Percentiles rank a stretch among this genome's conserved stretches.
These are phyloP conservation scores for Anthostomella pinea DNA, from an alignment of 2,329 filamentous ascomycete species.

Conservation along the genomic window DNA sequence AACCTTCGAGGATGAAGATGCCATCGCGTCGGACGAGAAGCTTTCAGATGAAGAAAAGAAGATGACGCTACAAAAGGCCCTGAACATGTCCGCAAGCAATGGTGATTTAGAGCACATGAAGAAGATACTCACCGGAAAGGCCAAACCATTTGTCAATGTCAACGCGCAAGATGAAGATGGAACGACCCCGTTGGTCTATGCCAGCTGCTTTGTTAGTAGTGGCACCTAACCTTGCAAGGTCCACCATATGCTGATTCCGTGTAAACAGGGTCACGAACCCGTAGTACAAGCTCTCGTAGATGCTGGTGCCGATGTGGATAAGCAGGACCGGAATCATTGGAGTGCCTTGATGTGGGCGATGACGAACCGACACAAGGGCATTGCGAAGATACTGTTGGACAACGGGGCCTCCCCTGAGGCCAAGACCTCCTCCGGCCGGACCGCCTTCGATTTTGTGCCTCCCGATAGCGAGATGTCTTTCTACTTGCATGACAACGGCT, in stretches of 20 bases:
- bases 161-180: slow-evolving; percentile 91
- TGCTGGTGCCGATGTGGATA: slow-evolving; percentile 84
- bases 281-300: slow-evolving; percentile 82
- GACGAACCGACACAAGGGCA: slow-evolving; percentile 96
- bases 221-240: slow-evolving; percentile 7
- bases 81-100: slow-evolving; percentile 96
- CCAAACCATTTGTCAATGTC: slow-evolving; percentile 75
- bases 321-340: slow-evolving; percentile 95
- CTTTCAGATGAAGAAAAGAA: slow-evolving; percentile 74
- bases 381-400: slow-evolving; percentile 88
- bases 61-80: slow-evolving; percentile 75
- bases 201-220: slow-evolving; percentile 83
- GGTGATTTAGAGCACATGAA: slow-evolving; percentile 81
- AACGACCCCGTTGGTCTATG: slow-evolving; percentile 94
- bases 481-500: slow-evolving; percentile 92
- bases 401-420: slow-evolving; percentile 94
- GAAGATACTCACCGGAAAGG: slow-evolving; percentile 70
- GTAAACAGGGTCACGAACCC: slow-evolving; percentile 72
- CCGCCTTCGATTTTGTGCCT: slow-evolving; percentile 91
- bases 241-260: slow-evolving; percentile 5
- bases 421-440: slow-evolving; percentile 89
- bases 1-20: slow-evolving; percentile 74
- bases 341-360: slow-evolving; percentile 99
- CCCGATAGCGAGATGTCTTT: slow-evolving; percentile 96
- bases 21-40: slow-evolving; percentile 71